Evolutionary conservation across 2,329 filamentous ascomycete genomes (phyloP), one percentile per base, ranked within the genome.

Genomic region (Raffaelea deltoideospora): DNA sequence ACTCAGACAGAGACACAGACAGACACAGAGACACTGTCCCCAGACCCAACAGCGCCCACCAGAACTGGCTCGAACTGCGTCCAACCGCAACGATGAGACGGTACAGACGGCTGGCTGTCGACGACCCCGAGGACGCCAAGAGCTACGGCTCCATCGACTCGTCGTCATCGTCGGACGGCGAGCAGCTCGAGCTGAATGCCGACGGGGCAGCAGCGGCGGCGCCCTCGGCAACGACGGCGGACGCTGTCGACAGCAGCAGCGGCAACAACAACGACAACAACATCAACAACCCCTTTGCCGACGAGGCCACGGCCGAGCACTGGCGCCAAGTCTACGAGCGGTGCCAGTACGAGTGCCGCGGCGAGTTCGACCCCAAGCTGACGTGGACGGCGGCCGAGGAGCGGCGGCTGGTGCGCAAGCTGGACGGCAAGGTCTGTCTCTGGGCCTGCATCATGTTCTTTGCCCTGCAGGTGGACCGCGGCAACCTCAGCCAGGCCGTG

Each of bases 381-480:
- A 18, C 22, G 5, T 39, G 37, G 37, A 18, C 37, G 17, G 28
- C 28, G 9, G 37, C 27, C 9, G 37, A 39, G 27, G 40, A 42
- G 29, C 33, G 23, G 15, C 34, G 34, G 18, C 26, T 42, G 17
- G 32, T 42, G n/a, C 26, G 41, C 17, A 42, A 37, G 38, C 24
- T 39, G 24, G 41, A 42, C 33, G 29, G 35, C 23, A 32, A 33
- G n/a, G 30, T 40, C 10, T 39, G 33, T 32, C 18, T 35, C 17
- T 39, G 37, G 52, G 13, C 13, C 23, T 73, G 68, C 39, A 43
- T 74, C 22, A 75, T 75, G 52, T 76, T 77, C 49, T 73, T 76
- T 44, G 67, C 67, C 2, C 59, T 77, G 5, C 67, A 78, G 43
- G 56, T 76, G 17, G 72, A 78, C 50, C 59, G 73, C 20, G 64